Base-by-base conservation (phyloP, 140 eudicot species). In the Anethum foeniculum region DNA sequence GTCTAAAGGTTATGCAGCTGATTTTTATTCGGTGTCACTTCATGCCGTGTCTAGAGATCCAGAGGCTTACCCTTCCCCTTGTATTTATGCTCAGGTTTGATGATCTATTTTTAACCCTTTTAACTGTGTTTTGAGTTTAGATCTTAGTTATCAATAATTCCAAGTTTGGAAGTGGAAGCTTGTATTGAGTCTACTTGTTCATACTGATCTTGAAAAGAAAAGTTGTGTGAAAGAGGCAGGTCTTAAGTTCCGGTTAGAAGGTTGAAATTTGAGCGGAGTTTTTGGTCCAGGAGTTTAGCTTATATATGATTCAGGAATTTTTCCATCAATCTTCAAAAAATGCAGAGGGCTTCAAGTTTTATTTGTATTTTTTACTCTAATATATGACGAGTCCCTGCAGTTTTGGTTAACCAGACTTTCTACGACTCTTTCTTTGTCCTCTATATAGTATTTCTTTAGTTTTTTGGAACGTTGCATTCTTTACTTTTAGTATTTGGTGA, bases 1-100 rank as follows among this genome's bases (percentile, higher is more conserved):
- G 77, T 84, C 85, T 12, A 90, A 85, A 82, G 96, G 98, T 54
- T 94, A 92, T 46, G 87, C 97, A 32, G 97, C 89, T 52, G 92
- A 92, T 88, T 92, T 94, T 74, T 30, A 90, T 48, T 90, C 95
- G 10, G 84, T 94, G n/a, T 90, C 98, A 34, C 97, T 94, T 80
- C 98, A 94, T 54, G 98, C 97, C 5, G 91, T 92, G 21, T 94
- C 96, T 21, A 85, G 95, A 47, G 93, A 94, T 21, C 96, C 96
- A 0, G 96, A 92, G 83, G 93, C 97, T 1, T 94, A 89, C 79
- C 83, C 88, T n/a, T 89, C 90, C 73, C 98, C 98, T 27, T 94
- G 98, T 79, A 85, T 92, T 1, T 94, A 94, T 79, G 80, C 97
- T 71, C 98, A 94, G 96, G 98, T 94, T 52, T 52, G 41, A 30